Base-by-base conservation (phyloP, 1,284 basidiomycete genomes). In the Ustilago tritici region DNA sequence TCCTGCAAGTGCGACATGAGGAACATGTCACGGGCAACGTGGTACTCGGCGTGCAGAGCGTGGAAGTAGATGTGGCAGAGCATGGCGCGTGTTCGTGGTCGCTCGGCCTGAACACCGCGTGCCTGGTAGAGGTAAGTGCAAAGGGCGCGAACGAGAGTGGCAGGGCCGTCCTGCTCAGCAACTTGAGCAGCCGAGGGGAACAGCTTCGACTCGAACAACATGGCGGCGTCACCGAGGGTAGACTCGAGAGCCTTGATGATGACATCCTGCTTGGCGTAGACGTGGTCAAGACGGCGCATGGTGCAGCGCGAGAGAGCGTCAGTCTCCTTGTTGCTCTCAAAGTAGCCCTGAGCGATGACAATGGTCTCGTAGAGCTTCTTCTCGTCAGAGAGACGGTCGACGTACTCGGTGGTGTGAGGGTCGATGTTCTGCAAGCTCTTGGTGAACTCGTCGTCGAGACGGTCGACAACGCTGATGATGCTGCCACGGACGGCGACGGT, bases 1-100 rank as follows among this genome's bases (percentile, higher is more conserved):
- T 98, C 96, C 87, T 99, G 96, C 55, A 99, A 90, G 87, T 99
- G 97, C 14, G 95, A 98, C 97, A 99, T 99, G 78, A 99, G 89
- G 58, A 99, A 89, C 93, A 99, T 95, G 88, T 99, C 97, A 46
- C 97, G 93, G 9, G 97, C 94, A 50, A 93, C 94, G 89, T 98
- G 91, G 89, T 95, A 99, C 86, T 98, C 93, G 84, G 96, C 97
- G 87, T 97, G 94, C 38, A 98, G 90, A 32, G 95, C 96, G 86
- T 96, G 92, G 88, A 84, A 87, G 88, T 95, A 99, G 86, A 99
- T 95, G 87, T 99, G 97, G 86, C 92, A 93, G 61, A 99, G 92
- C 91, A 99, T 95, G 10, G 97, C 96, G 73, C 97, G 92, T 31
- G 95, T 98, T 70, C 95, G 93, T 68, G 98, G 89, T 35, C 87